Evolutionary conservation across 345 rosid species (phyloP).

Genomic region (Hypericum androsaemum): DNA sequence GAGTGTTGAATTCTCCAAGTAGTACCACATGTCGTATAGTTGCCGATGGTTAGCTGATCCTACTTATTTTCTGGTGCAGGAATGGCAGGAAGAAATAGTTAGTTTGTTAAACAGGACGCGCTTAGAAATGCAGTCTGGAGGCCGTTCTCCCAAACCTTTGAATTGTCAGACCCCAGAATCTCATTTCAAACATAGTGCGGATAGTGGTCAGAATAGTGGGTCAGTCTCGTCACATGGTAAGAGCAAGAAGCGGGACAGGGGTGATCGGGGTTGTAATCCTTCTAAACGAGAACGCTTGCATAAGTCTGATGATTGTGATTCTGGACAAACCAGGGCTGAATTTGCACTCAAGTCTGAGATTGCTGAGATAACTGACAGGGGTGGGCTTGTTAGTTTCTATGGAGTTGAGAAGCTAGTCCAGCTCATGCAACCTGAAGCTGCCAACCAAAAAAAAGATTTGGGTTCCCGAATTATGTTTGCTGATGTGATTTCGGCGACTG

Average conservation of each 20-base stretch:
- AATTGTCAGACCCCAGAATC: background rate
- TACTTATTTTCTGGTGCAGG: background rate
- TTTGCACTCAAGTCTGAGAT: background rate
- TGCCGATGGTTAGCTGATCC: background rate
- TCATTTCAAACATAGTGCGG: slow-evolving; percentile 3
- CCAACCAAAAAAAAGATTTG: slow-evolving; percentile 4
- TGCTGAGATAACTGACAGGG: background rate
- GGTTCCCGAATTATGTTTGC: background rate
- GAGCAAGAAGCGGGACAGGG: slow-evolving; percentile 7
- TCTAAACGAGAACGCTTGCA: slow-evolving; percentile 5
- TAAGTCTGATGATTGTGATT: slow-evolving; percentile 1
- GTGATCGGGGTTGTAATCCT: slow-evolving; percentile 1
- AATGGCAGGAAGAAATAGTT: slow-evolving; percentile 8
- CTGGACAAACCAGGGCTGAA: slow-evolving; percentile 4
- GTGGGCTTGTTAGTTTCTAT: slow-evolving; percentile 1
- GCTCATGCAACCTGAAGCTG: slow-evolving; percentile 2
- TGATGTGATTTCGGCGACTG: slow-evolving; percentile 1
- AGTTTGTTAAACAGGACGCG: slow-evolving; percentile 2
- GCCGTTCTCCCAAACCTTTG: slow-evolving; percentile 4
- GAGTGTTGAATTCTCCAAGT: background rate
- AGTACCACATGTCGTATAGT: background rate
- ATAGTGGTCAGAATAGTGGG: slow-evolving; percentile 4
- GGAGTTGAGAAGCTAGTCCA: slow-evolving; percentile 9
- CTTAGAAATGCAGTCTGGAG: slow-evolving; percentile 6
- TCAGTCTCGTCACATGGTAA: slow-evolving; percentile 5